Evolutionary conservation across 257 asterid genomes (phyloP).

Genomic region (Eucommia ulmoides): DNA sequence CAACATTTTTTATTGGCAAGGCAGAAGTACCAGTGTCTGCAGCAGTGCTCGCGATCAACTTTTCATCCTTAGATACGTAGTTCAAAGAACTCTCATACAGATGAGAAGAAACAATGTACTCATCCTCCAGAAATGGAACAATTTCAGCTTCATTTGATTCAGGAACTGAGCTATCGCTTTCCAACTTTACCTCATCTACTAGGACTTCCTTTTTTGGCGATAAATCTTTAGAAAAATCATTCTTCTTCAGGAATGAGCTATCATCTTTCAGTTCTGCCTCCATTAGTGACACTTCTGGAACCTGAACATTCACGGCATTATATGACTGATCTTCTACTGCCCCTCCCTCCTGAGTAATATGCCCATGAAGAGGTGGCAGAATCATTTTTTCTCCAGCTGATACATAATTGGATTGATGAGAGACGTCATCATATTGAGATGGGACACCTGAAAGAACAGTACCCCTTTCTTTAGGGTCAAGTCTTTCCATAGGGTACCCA

Average conservation of each 20-base stretch:
- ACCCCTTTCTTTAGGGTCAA: conserved; percentile 23
- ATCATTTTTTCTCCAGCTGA: conserved; percentile 25
- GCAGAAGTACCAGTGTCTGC: conserved; percentile 21
- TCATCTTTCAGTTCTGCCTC: conserved; percentile 42
- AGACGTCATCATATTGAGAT: conserved; percentile 26
- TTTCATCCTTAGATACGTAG: conserved; percentile 25
- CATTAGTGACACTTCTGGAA: conserved; percentile 24
- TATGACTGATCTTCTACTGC: conserved; percentile 23
- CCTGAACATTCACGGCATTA: conserved; percentile 20
- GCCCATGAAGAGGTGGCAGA: conserved; percentile 24
- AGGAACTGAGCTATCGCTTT: conserved; percentile 34
- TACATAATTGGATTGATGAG: conserved; percentile 29
- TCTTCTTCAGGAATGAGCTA: conserved; percentile 29
- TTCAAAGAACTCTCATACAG: conserved; percentile 17
- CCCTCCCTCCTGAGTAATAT: conserved; percentile 25
- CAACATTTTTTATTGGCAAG: conserved; percentile 22
- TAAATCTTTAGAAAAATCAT: conserved; percentile 28
- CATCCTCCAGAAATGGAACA: conserved; percentile 29
- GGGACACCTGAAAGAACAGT: conserved; percentile 15
- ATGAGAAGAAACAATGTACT: conserved; percentile 24
- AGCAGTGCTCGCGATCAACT: conserved; percentile 22
- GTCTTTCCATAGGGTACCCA: conserved; percentile 21
- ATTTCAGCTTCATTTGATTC: conserved; percentile 31
- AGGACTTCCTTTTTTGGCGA: conserved; percentile 27
- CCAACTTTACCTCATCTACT: conserved; percentile 34